Conservation (phyloP, 2,329 filamentous ascomycete species). For the Phyllosticta paracitricarpa region DNA sequence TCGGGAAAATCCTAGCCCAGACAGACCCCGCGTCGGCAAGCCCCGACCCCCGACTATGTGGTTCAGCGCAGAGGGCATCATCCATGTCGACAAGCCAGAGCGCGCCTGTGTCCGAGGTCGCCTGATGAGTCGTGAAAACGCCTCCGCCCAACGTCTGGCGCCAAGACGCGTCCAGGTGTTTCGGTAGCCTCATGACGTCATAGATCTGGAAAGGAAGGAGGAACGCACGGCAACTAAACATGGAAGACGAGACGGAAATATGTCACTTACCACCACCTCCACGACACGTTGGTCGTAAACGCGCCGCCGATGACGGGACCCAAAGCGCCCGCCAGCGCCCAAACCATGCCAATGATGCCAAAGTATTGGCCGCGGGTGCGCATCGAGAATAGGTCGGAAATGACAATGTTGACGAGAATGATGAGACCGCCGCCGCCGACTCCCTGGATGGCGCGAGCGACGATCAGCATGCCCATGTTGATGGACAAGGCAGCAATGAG, state of each 20-base stretch:
- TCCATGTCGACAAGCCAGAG: neutral
- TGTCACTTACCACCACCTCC: constrained; percentile 49
- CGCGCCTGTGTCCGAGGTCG: neutral
- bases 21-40: neutral
- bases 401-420: constrained; percentile 53
- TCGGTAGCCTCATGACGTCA: neutral
- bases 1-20: neutral
- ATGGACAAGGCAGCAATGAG: constrained; percentile 49
- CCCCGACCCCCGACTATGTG: neutral
- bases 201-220: neutral
- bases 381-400: constrained; percentile 55
- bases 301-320: constrained; percentile 59
- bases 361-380: constrained; percentile 50
- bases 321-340: constrained; percentile 56
- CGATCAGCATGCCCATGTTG: constrained; percentile 53
- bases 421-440: constrained; percentile 54
- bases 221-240: constrained; percentile 23
- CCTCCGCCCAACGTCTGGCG: neutral
- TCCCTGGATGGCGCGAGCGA: constrained; percentile 52
- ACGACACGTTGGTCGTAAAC: constrained; percentile 52
- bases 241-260: constrained; percentile 12
- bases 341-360: constrained; percentile 54
- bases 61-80: neutral
- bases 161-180: neutral
- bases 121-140: neutral